phyloP scores from a whole-genome alignment of 441 rosid genomes.

The Populus hybrid region DNA sequence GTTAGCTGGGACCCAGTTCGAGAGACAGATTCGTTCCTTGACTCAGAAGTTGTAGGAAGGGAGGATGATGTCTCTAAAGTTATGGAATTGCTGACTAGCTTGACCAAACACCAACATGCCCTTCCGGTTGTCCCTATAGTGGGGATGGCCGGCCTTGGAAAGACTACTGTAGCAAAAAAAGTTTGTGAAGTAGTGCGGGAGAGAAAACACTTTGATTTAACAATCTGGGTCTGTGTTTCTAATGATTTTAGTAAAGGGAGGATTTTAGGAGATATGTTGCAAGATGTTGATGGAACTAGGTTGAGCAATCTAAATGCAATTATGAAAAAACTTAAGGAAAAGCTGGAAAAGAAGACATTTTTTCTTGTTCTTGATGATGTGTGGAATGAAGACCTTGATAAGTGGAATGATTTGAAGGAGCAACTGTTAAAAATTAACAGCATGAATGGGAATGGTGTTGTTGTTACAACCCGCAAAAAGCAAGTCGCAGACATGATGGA shows the following conservation, averaged over 20 bases:
- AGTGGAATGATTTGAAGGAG: no score
- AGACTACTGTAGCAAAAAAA: slow-evolving; percentile 27
- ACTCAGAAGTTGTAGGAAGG: slow-evolving; percentile 18
- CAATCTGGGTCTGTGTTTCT: slow-evolving; percentile 24
- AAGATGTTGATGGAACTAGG: neutral
- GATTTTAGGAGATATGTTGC: neutral
- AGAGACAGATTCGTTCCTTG: slow-evolving; percentile 1
- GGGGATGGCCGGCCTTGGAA: slow-evolving; percentile 29
- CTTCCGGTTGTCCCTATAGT: slow-evolving; percentile 14
- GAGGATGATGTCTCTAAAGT: slow-evolving; percentile 13
- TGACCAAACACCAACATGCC: neutral
- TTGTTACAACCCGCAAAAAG: no score
- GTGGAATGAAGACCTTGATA: no score
- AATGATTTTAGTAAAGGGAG: slow-evolving; percentile 10
- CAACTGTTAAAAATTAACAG: no score
- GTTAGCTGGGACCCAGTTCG: neutral
- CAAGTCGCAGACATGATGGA: no score
- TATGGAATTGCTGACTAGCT: slow-evolving; percentile 7
- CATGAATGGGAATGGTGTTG: no score
- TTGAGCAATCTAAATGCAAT: neutral
- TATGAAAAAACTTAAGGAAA: fast-evolving
- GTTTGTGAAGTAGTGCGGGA: slow-evolving; percentile 3
- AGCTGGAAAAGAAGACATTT: no score
- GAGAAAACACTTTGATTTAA: slow-evolving; percentile 2
- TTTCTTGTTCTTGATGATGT: no score